Conservation (phyloP, 2,329 filamentous ascomycete genomes). For the Penicillium sp. region DNA sequence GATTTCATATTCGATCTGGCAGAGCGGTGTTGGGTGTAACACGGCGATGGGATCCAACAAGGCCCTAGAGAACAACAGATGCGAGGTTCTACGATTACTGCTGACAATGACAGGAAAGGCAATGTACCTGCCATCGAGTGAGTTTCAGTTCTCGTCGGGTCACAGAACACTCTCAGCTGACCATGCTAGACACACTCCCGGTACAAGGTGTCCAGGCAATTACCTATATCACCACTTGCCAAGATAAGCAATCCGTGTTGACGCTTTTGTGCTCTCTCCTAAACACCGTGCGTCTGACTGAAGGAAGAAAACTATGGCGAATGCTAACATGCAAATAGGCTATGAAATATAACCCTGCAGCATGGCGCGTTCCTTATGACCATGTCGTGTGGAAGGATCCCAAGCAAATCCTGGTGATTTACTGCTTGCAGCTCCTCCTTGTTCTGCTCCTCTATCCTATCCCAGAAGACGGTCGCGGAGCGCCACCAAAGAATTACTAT, state of each 20-base stretch:
- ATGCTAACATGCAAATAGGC: slow-evolving; percentile 57
- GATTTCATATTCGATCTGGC: slow-evolving; percentile 94
- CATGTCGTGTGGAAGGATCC: slow-evolving; percentile 88
- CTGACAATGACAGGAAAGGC: slow-evolving; percentile 85
- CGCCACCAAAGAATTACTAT: slow-evolving; percentile 83
- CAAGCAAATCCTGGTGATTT: slow-evolving; percentile 86
- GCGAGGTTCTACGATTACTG: slow-evolving; percentile 83
- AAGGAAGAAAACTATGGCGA: not conserved
- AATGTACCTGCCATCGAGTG: slow-evolving; percentile 84
- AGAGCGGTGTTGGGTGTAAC: slow-evolving; percentile 95
- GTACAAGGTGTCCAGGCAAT: slow-evolving; percentile 80
- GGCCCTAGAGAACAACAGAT: slow-evolving; percentile 89
- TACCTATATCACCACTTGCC: slow-evolving; percentile 83
- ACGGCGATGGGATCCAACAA: slow-evolving; percentile 83
- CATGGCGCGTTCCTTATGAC: slow-evolving; percentile 93
- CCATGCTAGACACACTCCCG: slow-evolving; percentile 63
- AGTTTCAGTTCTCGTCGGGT: slow-evolving; percentile 23
- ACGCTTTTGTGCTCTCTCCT: slow-evolving; percentile 89
- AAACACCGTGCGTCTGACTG: slow-evolving; percentile 71
- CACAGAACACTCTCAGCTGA: slow-evolving; percentile 6
- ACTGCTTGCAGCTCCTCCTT: slow-evolving; percentile 87
- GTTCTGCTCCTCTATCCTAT: slow-evolving; percentile 84
- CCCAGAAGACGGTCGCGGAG: slow-evolving; percentile 68
- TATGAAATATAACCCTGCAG: slow-evolving; percentile 92
- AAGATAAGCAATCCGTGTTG: slow-evolving; percentile 88